Evolutionary conservation across 73 alveolate species (phyloP).

Genomic region (Stentor coeruleus): DNA sequence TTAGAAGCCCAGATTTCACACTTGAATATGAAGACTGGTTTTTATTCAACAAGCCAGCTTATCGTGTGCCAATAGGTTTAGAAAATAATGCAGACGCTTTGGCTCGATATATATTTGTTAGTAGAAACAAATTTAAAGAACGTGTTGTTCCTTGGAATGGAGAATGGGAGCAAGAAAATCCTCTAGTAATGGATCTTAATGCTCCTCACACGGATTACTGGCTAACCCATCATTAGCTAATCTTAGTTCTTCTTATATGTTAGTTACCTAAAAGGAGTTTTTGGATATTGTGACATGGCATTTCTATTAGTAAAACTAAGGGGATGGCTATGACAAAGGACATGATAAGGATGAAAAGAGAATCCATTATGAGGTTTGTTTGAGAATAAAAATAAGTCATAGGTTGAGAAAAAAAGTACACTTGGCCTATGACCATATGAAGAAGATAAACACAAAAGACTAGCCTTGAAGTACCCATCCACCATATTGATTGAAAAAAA

Average conservation of each 20-base stretch:
- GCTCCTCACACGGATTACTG: constrained; percentile 15
- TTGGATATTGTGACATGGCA: too few relatives aligned
- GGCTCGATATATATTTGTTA: not conserved
- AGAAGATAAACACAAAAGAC: not conserved
- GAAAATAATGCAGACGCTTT: not conserved
- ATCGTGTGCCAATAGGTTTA: not conserved
- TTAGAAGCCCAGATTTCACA: not conserved
- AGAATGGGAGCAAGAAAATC: constrained; percentile 25
- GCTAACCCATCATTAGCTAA: constrained; percentile 15
- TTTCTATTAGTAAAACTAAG: too few relatives aligned
- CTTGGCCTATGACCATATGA: not conserved
- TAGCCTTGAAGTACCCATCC: not conserved
- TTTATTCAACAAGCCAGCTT: constrained; percentile 16
- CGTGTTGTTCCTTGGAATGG: constrained; percentile 10
- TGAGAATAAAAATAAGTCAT: not conserved
- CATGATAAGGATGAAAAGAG: too few relatives aligned
- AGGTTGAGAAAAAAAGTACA: not conserved
- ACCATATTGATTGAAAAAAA: not conserved
- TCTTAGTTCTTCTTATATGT: too few relatives aligned
- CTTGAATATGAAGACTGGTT: constrained; percentile 13
- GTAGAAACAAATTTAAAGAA: not conserved
- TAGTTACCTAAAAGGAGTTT: too few relatives aligned
- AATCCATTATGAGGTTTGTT: too few relatives aligned
- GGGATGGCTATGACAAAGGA: too few relatives aligned
- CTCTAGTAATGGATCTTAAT: not conserved